Evolutionary conservation across 2,329 filamentous ascomycete genomes (phyloP).

Genomic region (Fusarium sp.): DNA sequence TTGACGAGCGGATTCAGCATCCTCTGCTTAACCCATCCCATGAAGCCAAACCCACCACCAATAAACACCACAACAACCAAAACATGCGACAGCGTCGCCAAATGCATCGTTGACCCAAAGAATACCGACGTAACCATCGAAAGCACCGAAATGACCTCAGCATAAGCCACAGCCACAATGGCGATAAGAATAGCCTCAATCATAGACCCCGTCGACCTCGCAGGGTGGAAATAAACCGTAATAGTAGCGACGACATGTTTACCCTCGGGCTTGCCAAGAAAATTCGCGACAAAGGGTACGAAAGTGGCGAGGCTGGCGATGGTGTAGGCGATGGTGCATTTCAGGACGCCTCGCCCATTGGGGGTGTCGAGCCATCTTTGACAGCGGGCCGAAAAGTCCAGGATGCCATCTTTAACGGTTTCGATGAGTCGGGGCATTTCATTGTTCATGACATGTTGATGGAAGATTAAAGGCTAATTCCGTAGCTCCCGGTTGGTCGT

Average conservation of each 20-base stretch:
- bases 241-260: slow-evolving; percentile 95
- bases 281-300: slow-evolving; percentile 74
- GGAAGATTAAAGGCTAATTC: slow-evolving; percentile 3
- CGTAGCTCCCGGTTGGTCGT: slow-evolving; percentile 7
- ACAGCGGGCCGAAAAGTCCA: slow-evolving; percentile 56
- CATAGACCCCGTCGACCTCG: slow-evolving; percentile 88
- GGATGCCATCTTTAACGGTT: slow-evolving; percentile 41
- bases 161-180: slow-evolving; percentile 80
- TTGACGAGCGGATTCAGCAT: slow-evolving; percentile 83
- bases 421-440: slow-evolving; percentile 26
- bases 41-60: slow-evolving; percentile 84
- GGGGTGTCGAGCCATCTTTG: slow-evolving; percentile 73
- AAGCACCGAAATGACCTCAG: slow-evolving; percentile 74
- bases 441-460: slow-evolving; percentile 18
- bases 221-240: slow-evolving; percentile 94
- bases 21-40: slow-evolving; percentile 87
- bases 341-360: slow-evolving; percentile 82
- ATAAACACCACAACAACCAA: slow-evolving; percentile 86
- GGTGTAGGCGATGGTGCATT: slow-evolving; percentile 91
- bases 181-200: slow-evolving; percentile 84
- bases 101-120: slow-evolving; percentile 73
- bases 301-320: slow-evolving; percentile 89
- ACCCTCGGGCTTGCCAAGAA: slow-evolving; percentile 85
- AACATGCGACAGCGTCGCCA: slow-evolving; percentile 78
- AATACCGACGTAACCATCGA: slow-evolving; percentile 89